Base-by-base conservation (phyloP, 257 asterid species). In the Fraxinus americana region DNA sequence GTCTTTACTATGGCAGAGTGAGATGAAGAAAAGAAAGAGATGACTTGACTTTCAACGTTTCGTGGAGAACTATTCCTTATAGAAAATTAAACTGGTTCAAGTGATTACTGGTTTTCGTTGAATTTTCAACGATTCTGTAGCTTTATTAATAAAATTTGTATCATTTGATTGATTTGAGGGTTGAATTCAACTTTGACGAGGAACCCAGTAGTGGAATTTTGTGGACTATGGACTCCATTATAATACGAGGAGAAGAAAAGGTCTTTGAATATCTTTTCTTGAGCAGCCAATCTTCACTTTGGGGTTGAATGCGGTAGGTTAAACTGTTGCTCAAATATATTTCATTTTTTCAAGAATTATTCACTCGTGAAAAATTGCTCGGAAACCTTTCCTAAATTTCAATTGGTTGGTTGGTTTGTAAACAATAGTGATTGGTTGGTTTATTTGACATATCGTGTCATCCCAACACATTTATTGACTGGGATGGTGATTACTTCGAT, bases 11-110 rank as follows among this genome's bases (percentile, higher is more conserved):
- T 23, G 75, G 72, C 67, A 70, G 61, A 73, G 50, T 38, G 50
- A 41, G 7, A 83, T 29, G 54, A 72, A 27, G 77, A 72, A 59
- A 63, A 81, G 19, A 3, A 72, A 76, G 74, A 39, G 70, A 80
- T 75, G 89, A 81, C 87, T 88, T 85, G 91, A 87, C 90, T 85
- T 88, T 84, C 87, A 84, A 78, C 86, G 68, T 17, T 80, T 38
- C 36, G 4, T 3, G 5, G 52, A 43, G 52, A 43, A 39, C 45
- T 39, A 39, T 39, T 63, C 39, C 57, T 41, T 79, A 17, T 13
- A 32, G 0, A 21, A 39, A 43, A 43, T 43, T 38, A 35, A 43
- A 72, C 59, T 23, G 77, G 21, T 48, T 48, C 16, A 14, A 54
- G 81, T 23, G 76, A 85, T 41, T 71, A 30, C 25, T 9, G 54